Conservation (phyloP, 768 basidiomycete species). For the Boletus barrowsii region DNA sequence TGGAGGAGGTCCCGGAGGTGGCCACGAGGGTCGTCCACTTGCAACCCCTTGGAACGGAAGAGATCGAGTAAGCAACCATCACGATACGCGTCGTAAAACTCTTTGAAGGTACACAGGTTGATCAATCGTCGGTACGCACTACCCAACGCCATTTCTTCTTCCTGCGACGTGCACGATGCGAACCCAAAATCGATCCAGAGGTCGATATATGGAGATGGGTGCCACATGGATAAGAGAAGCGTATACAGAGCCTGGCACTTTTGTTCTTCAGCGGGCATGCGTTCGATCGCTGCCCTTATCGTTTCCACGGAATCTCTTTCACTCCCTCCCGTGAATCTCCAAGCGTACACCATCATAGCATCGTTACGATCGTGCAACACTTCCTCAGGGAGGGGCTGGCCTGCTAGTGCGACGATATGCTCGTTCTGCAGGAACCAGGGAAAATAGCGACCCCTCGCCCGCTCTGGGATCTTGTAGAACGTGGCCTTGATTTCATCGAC, state of each 20-base stretch:
- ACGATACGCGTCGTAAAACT: not conserved
- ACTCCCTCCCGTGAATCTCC: slow-evolving; percentile 4
- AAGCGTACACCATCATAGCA: not conserved
- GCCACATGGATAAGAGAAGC: not conserved
- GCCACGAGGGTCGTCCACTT: not conserved
- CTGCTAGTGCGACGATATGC: not conserved
- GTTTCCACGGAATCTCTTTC: not conserved
- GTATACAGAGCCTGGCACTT: not conserved
- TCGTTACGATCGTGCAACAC: not conserved
- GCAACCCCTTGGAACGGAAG: not conserved
- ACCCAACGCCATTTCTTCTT: not conserved
- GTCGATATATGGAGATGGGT: not conserved
- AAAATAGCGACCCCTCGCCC: not conserved
- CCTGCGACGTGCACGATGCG: not conserved
- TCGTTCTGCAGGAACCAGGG: slow-evolving; percentile 5
- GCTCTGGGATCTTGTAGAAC: not conserved
- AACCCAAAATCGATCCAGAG: slow-evolving; percentile 2
- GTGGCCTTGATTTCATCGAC: slow-evolving; percentile 1
- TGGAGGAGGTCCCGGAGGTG: not conserved
- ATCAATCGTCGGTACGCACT: not conserved
- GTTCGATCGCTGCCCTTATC: not conserved
- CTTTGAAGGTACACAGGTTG: not conserved
- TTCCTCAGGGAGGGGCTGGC: not conserved
- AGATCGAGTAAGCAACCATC: not conserved
- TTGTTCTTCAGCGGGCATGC: not conserved